phyloP scores from a whole-genome alignment of 129 eudicot species.

The Helianthus annuus region HanXRQr2.0-SUNRISE NC_035435.2:156606660-156607159 shows the following conservation, averaged over 20 bases:
- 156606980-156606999: conserved; percentile 17
- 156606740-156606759: neutral
- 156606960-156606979: neutral
- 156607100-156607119: neutral
- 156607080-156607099: neutral
- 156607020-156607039: neutral
- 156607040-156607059: neutral
- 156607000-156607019: neutral
- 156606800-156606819: neutral
- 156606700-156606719: neutral
- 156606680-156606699: neutral
- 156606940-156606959: neutral
- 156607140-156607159: conserved; percentile 2
- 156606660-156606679: neutral
- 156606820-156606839: neutral
- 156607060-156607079: neutral
- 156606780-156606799: neutral
- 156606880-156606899: conserved; percentile 3
- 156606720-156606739: neutral
- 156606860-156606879: neutral
- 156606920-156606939: neutral
- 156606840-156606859: neutral
- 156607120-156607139: conserved; percentile 7
- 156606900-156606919: neutral
- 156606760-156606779: neutral